Conservation (phyloP, 257 asterid genomes). For the Solanum piurae region DNA sequence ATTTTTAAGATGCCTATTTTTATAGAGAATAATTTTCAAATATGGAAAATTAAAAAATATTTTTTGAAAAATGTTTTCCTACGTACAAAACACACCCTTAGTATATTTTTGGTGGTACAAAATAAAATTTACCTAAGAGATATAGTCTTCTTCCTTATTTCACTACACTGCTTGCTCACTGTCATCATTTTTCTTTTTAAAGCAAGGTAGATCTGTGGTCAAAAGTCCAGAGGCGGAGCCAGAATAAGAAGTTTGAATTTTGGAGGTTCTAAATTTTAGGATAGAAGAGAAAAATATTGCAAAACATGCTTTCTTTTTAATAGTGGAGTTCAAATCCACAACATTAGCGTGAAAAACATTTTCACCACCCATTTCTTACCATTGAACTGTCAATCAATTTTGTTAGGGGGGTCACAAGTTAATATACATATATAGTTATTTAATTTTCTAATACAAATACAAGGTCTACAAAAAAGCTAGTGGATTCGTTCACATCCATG, state of each 20-base stretch:
- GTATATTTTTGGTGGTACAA: background rate
- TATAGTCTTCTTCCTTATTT: background rate
- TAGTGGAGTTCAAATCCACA: background rate
- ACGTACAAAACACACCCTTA: background rate
- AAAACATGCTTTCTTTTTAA: background rate
- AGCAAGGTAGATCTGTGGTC: no score
- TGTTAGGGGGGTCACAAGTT: background rate
- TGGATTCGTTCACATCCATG: fast-evolving
- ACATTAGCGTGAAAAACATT: background rate
- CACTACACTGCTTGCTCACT: background rate
- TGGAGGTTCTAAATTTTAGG: background rate
- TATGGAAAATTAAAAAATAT: background rate
- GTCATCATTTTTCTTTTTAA: background rate
- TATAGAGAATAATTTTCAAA: background rate
- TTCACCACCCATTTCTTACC: background rate
- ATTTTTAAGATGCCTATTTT: background rate
- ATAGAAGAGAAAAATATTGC: background rate
- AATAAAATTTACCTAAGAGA: background rate
- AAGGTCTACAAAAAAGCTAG: no score
- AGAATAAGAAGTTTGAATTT: no score
- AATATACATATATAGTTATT: no score
- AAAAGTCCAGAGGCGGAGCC: background rate
- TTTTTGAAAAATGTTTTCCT: background rate
- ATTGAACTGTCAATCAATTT: background rate
- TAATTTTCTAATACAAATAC: no score